phyloP scores from a whole-genome alignment of 441 rosid species.

The Cnidoscolus chayamansa region DNA sequence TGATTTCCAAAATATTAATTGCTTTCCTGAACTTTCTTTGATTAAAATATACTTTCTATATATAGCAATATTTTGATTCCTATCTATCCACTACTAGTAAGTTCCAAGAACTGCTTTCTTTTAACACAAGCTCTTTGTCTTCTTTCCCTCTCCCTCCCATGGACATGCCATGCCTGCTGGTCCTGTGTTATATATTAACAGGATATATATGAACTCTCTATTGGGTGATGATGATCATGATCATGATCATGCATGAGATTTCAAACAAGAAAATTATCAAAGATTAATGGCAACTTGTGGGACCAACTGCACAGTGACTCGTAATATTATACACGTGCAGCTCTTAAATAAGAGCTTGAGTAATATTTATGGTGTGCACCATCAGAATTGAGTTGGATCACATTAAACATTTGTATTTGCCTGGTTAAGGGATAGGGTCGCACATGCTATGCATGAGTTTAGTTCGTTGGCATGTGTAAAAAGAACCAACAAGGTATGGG shows the following conservation, averaged over 20 bases:
- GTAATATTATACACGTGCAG: neutral
- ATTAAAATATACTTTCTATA: conserved; percentile 5
- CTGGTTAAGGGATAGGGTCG: conserved; percentile 19
- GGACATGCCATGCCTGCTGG: neutral
- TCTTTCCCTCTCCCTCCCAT: neutral
- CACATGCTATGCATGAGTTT: conserved; percentile 23
- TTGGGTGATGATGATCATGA: no score
- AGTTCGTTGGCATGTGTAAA: neutral
- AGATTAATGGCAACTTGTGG: neutral
- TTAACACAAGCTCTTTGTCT: neutral
- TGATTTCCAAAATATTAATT: neutral
- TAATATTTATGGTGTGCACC: conserved; percentile 4
- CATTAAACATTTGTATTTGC: conserved; percentile 10
- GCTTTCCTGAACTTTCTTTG: conserved; percentile 9
- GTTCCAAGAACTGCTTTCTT: neutral
- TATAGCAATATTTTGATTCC: neutral
- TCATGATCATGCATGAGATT: neutral
- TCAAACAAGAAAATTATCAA: neutral
- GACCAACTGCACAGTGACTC: neutral
- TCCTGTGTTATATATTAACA: no score
- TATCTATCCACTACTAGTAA: neutral
- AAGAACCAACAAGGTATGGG: neutral
- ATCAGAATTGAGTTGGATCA: conserved; percentile 19
- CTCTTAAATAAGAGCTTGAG: neutral
- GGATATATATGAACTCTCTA: no score